phyloP scores from a whole-genome alignment of 2,329 filamentous ascomycete species.

The Pseudopithomyces maydicus region DNA sequence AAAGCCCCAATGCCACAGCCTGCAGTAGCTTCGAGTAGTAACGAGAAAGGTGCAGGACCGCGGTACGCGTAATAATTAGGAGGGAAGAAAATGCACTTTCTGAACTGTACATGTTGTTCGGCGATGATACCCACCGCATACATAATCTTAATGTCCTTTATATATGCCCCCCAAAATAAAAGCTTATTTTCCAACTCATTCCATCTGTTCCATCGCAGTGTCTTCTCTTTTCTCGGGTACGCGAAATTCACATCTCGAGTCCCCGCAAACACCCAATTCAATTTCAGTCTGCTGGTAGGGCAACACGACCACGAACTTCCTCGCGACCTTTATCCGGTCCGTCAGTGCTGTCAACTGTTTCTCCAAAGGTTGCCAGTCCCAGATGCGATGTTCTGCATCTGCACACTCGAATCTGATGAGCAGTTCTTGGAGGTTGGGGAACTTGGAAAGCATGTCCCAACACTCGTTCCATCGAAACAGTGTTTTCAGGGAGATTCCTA shows the following conservation, averaged over 20 bases:
- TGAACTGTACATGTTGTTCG: background rate
- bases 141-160: conserved; percentile 7
- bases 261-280: background rate
- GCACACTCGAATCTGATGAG: background rate
- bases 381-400: background rate
- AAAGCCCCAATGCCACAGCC: background rate
- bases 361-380: background rate
- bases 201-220: background rate
- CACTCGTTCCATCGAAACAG: background rate
- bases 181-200: background rate
- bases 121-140: conserved; percentile 7
- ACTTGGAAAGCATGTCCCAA: background rate
- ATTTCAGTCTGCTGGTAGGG: background rate
- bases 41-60: conserved; percentile 21
- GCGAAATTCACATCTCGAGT: background rate
- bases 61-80: conserved; percentile 20
- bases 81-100: background rate
- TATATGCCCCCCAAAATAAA: background rate
- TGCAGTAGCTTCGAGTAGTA: conserved; percentile 14
- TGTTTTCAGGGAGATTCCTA: background rate
- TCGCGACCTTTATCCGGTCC: background rate
- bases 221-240: background rate
- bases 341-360: background rate
- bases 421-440: background rate
- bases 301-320: background rate